Percentiles rank a stretch among this genome's conserved stretches.
phyloP scores from a whole-genome alignment of 1,284 basidiomycete genomes.

The Leccinum fuscescens region DNA sequence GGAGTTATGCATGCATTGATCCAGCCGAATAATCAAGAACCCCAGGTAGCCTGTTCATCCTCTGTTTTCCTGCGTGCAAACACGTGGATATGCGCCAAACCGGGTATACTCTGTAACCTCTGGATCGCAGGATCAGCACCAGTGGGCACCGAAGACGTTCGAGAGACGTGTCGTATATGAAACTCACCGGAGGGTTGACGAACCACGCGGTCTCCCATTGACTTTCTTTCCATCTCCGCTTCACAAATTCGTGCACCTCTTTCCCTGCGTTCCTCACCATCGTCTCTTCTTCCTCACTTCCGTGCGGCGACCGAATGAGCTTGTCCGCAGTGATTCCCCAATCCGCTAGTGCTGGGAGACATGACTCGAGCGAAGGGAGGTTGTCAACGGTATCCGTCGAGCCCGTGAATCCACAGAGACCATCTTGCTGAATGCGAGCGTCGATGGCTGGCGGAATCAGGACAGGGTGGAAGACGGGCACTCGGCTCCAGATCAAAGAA shows the following conservation, averaged over 20 bases:
- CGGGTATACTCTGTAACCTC: slow-evolving; percentile 76
- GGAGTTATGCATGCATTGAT: background rate
- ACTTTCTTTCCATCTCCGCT: slow-evolving; percentile 58
- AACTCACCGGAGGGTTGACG: slow-evolving; percentile 74
- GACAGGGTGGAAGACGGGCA: slow-evolving; percentile 63
- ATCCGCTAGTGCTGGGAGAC: slow-evolving; percentile 59
- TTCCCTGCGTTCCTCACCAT: slow-evolving; percentile 45
- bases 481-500: slow-evolving; percentile 69
- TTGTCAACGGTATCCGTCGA: slow-evolving; percentile 63
- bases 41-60: slow-evolving; percentile 23
- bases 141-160: background rate
- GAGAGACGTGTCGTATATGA: background rate
- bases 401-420: slow-evolving; percentile 67
- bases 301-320: slow-evolving; percentile 44
- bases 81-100: slow-evolving; percentile 80
- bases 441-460: slow-evolving; percentile 32
- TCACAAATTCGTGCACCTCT: slow-evolving; percentile 63
- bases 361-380: slow-evolving; percentile 61
- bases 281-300: slow-evolving; percentile 49
- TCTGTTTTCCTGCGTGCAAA: slow-evolving; percentile 59
- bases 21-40: slow-evolving; percentile 8
- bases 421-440: background rate
- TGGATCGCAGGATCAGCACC: slow-evolving; percentile 28
- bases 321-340: slow-evolving; percentile 67
- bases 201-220: slow-evolving; percentile 87